Evolutionary conservation across 2,329 filamentous ascomycete genomes (phyloP), one percentile per base, ranked within the genome.

Genomic region (Venturiaceae sp.): DNA sequence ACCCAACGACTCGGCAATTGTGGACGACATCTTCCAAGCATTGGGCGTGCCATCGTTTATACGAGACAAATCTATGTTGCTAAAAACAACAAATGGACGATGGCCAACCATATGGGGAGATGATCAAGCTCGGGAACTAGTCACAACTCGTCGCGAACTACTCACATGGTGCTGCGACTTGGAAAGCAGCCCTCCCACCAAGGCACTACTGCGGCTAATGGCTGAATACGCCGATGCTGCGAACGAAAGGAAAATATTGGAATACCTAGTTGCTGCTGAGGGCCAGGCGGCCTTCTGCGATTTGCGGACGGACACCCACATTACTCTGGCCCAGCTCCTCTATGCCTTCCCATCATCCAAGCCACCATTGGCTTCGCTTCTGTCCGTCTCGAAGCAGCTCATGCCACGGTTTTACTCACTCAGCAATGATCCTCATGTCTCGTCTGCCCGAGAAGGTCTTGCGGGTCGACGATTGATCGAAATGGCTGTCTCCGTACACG

Each of bases 41-140:
- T 83, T 99, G 19, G 80, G 88, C 65, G 81, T 97, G 23, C 92
- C 92, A 3, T 86, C 84, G 37, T 89, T 87, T 68, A 79, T 94
- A 61, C 87, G 94, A 32, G 88, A 95, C 74, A 94, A 90, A 77
- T 86, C 87, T 14, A 81, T 96, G 19, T 77, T 87, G 19, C 75
- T 97, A 64, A 85, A 85, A 70, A 97, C 94, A 0, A 83, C 81
- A 36, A 83, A 80, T 61, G 92, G 92, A 34, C 83, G 94, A 54
- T 99, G 92, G 92, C 94, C 94, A 3, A 99, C 94, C 0, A 95
- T 99, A 54, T 99, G 94, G 94, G 94, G 92, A 44, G 90, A 95
- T 2, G 92, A 97, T 21, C 75, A 88, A 71, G 74, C 92, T 6
- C 84, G 94, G 59, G 86, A 94, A 69, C 78, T 99, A n/a, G 78